Evolutionary conservation across 2,329 filamentous ascomycete species (phyloP).

Genomic region (Trichoderma harzianum): DNA sequence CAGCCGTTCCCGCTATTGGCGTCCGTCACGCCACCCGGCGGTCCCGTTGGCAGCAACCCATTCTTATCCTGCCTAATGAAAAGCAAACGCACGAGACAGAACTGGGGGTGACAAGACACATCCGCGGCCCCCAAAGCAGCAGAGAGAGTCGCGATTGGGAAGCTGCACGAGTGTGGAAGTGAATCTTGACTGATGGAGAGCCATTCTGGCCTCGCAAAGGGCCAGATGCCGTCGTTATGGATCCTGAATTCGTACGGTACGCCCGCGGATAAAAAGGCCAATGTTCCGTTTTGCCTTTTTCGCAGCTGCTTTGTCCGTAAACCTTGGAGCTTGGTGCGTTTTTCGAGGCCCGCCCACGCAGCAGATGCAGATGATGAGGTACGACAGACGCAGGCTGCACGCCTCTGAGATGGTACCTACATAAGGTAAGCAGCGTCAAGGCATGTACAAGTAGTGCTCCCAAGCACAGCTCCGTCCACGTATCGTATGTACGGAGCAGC

Average conservation of each 20-base stretch:
- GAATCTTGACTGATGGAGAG: slow-evolving; percentile 3
- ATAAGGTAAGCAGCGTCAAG: neutral
- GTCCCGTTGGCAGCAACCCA: slow-evolving; percentile 15
- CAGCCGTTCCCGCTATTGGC: slow-evolving; percentile 6
- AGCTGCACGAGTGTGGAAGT: slow-evolving; percentile 4
- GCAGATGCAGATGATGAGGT: slow-evolving; percentile 14
- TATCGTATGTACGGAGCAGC: neutral
- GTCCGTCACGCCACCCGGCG: slow-evolving; percentile 17
- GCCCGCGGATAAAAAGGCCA: slow-evolving; percentile 9
- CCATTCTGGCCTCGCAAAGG: neutral
- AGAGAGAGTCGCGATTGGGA: slow-evolving; percentile 6
- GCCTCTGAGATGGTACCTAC: slow-evolving; percentile 14
- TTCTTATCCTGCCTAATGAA: neutral
- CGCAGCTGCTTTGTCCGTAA: neutral
- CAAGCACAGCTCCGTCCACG: neutral
- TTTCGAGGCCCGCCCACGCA: slow-evolving; percentile 4
- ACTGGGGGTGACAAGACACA: slow-evolving; percentile 2
- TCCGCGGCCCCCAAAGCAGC: neutral
- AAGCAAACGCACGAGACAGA: neutral
- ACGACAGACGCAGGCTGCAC: slow-evolving; percentile 12
- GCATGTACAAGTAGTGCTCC: neutral
- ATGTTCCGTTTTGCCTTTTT: slow-evolving; percentile 14
- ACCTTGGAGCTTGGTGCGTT: neutral
- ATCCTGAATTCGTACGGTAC: neutral
- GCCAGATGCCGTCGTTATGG: slow-evolving; percentile 2